phyloP scores from a whole-genome alignment of 2,329 filamentous ascomycete species.

The Xylaria sp. region DNA sequence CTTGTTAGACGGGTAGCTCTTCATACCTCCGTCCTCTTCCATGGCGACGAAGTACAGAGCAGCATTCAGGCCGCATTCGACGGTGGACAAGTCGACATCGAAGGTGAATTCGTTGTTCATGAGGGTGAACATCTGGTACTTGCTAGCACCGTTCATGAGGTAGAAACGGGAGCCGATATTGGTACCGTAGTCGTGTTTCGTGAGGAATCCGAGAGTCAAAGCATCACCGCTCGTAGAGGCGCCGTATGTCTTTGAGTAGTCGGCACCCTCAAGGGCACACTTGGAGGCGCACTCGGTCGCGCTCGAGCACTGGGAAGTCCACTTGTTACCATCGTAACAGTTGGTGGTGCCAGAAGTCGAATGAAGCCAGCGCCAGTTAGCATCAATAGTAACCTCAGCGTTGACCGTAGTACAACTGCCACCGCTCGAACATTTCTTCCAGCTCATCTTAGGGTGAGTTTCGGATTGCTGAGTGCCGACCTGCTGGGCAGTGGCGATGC shows the following conservation, averaged over 20 bases:
- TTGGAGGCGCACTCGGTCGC: constrained; percentile 49
- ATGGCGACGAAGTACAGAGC: constrained; percentile 65
- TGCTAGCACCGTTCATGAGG: constrained; percentile 60
- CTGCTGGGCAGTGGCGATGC: constrained; percentile 49
- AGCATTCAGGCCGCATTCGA: constrained; percentile 67
- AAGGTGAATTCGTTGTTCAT: constrained; percentile 67
- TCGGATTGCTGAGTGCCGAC: constrained; percentile 50
- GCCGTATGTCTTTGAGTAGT: constrained; percentile 54
- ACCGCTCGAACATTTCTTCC: constrained; percentile 52
- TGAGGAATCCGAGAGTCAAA: constrained; percentile 58
- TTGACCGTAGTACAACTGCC: constrained; percentile 51
- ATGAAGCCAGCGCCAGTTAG: constrained; percentile 62
- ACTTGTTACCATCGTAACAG: constrained; percentile 55
- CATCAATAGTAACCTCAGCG: constrained; percentile 55
- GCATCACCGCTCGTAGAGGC: constrained; percentile 54
- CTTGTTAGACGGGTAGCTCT: constrained; percentile 53
- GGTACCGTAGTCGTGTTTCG: constrained; percentile 50
- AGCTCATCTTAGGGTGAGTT: constrained; percentile 53
- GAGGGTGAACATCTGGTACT: constrained; percentile 64
- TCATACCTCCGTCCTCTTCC: constrained; percentile 59
- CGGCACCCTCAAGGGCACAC: constrained; percentile 53
- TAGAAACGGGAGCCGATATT: constrained; percentile 59
- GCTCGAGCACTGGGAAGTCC: constrained; percentile 45
- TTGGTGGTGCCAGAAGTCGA: constrained; percentile 49
- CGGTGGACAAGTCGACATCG: constrained; percentile 66